phyloP scores from a whole-genome alignment of 371 early-diverging fungal species.

The Amoeboaphelidium occidentale region DNA sequence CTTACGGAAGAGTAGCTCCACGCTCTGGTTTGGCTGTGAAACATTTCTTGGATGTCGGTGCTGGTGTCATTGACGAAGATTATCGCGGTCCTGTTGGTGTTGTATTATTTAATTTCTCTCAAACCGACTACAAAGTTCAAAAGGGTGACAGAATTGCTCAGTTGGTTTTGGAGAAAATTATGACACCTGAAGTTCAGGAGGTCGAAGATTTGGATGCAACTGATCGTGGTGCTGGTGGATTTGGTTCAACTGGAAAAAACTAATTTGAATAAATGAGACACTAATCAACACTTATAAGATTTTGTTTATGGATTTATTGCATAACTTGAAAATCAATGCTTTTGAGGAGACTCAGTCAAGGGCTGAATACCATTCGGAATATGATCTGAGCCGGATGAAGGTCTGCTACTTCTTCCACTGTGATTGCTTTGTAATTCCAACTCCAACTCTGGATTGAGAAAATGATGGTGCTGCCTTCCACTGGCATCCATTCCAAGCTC shows the following conservation, averaged over 20 bases:
- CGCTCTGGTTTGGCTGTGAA: slow-evolving; percentile 76
- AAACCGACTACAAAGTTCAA: slow-evolving; percentile 44
- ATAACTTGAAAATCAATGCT: no score
- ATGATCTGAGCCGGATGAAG: no score
- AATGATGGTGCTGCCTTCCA: neutral
- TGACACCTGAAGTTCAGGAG: slow-evolving; percentile 46
- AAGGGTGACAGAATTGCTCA: slow-evolving; percentile 94
- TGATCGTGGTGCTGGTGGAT: slow-evolving; percentile 62
- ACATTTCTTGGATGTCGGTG: slow-evolving; percentile 75
- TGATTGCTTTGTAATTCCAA: no score
- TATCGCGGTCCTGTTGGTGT: slow-evolving; percentile 42
- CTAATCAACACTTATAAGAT: neutral
- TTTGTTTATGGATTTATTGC: neutral
- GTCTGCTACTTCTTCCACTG: no score
- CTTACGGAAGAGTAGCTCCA: slow-evolving; percentile 89
- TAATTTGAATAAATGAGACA: neutral
- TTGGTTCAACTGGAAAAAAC: slow-evolving; percentile 66
- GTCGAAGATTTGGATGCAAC: slow-evolving; percentile 51
- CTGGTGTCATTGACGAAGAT: slow-evolving; percentile 91
- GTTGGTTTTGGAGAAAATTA: slow-evolving; percentile 64
- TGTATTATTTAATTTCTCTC: slow-evolving; percentile 68
- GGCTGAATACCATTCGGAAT: no score
- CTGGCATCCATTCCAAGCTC: neutral
- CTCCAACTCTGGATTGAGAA: no score
- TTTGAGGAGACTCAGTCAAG: no score